Percentiles rank a stretch among this genome's conserved stretches.
phyloP scores from a whole-genome alignment of 176 grass and related monocot genomes.

The Oryza longistaminata region DNA sequence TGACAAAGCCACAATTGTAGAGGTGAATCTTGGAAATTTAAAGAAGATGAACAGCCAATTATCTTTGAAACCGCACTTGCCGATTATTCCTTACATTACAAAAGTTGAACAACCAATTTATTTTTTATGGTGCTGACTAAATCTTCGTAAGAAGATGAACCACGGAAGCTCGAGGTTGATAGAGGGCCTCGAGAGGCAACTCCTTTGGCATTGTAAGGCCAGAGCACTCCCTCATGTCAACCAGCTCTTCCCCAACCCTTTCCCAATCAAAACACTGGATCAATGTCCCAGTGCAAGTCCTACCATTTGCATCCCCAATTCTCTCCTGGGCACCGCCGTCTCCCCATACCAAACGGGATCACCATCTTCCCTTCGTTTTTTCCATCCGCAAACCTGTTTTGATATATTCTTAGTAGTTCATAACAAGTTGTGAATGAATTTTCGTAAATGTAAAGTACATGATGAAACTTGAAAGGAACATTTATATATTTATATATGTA shows the following conservation, averaged over 20 bases:
- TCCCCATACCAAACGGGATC: slow-evolving; percentile 49
- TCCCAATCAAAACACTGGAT: slow-evolving; percentile 52
- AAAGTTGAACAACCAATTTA: neutral
- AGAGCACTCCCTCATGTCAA: slow-evolving; percentile 41
- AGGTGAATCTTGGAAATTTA: too few species aligned
- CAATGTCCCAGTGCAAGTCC: slow-evolving; percentile 43
- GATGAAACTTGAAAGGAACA: too few species aligned
- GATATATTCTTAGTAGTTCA: too few species aligned
- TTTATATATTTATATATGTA: too few species aligned
- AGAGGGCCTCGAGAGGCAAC: slow-evolving; percentile 36
- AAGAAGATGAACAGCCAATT: too few species aligned
- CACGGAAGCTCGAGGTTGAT: slow-evolving; percentile 21
- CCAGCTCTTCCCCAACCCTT: slow-evolving; percentile 11
- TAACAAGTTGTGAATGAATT: too few species aligned
- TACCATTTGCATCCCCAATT: slow-evolving; percentile 45
- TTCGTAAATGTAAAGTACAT: neutral
- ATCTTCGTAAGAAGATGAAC: slow-evolving; percentile 15
- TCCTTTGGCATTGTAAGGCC: slow-evolving; percentile 40
- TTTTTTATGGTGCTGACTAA: neutral
- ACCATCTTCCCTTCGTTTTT: neutral
- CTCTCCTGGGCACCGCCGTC: slow-evolving; percentile 26
- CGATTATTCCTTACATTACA: neutral
- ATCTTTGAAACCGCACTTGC: too few species aligned
- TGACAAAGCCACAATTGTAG: too few species aligned
- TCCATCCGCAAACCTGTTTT: neutral